Evolutionary conservation across 139 green algal species (phyloP).

Genomic region (Micractinium conductrix): DNA sequence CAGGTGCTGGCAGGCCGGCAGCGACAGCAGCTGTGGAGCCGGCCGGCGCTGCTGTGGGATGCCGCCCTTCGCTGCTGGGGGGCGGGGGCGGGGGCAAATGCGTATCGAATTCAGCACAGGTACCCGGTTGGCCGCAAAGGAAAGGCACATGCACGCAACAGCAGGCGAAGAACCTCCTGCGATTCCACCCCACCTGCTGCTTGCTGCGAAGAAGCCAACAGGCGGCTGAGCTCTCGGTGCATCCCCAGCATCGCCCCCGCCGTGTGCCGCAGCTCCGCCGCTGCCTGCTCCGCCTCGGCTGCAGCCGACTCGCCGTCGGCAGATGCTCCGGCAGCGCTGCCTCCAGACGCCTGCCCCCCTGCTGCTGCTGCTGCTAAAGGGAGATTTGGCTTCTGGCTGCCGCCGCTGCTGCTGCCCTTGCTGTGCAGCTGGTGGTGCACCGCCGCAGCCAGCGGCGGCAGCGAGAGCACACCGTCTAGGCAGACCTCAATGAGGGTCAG

Average conservation of each 20-base stretch:
- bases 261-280: slow-evolving; percentile 3
- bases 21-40: not conserved
- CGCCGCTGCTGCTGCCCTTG: slow-evolving; percentile 25
- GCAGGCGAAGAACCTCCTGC: no score
- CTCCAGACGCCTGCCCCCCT: not conserved
- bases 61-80: no score
- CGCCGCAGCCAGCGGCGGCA: not conserved
- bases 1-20: slow-evolving; percentile 18
- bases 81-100: no score
- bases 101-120: no score
- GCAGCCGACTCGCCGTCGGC: not conserved
- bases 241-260: slow-evolving; percentile 17
- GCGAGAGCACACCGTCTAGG: slow-evolving; percentile 19
- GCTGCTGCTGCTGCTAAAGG: not conserved
- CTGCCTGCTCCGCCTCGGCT: not conserved
- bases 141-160: no score
- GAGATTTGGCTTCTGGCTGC: not conserved
- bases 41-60: no score
- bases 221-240: slow-evolving; percentile 21
- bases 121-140: no score
- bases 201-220: not conserved
- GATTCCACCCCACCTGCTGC: no score
- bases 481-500: slow-evolving; percentile 16
- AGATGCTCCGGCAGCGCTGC: not conserved
- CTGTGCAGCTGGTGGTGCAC: slow-evolving; percentile 24